Evolutionary conservation across 495 filamentous ascomycete genomes (phyloP), one percentile per base, ranked within the genome.

Genomic region (Astrocystis sublimbata): DNA sequence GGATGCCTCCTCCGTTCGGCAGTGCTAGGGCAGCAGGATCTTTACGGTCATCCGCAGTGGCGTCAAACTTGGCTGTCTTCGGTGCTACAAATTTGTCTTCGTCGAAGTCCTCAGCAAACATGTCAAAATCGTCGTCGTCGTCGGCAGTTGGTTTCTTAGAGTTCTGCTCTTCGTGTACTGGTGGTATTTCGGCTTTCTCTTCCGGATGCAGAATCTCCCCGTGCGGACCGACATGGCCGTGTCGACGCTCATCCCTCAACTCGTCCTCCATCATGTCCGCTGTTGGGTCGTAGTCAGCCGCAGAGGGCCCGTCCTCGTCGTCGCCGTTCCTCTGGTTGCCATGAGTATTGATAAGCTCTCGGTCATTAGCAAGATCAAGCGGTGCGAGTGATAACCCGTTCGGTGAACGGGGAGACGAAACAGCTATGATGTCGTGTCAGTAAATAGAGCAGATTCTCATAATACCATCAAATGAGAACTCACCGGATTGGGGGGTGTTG

Each of bases 231-330:
- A 79, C 67, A 50, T 83, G 75, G 13, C 79, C 76, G 58, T 86
- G 81, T 54, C 86, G 83, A 52, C 83, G 78, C 66, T 87, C 86
- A 64, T 92, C 85, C 55, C 90, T 85, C 51, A 87, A 78, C 64
- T 86, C 83, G 69, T 98, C 93, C 74, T 96, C 91, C 74, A 87
- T 85, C 90, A 96, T 96, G 72, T 98, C 94, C 67, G 85, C 76
- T 4, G 90, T 96, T 0, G 94, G 96, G 71, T 97, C 92, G 76
- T 98, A 97, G 68, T 97, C 92, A 66, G 94, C 94, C 52, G 94
- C 94, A 38, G 93, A 97, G 42, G 90, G 91, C 15, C 90, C 92
- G 70, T 88, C 85, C 41, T 53, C 60, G 49, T 89, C 89, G 61
- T 75, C 77, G 62, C 69, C 75, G 61, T 76, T 78, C 62, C 79